Evolutionary conservation across 2,329 filamentous ascomycete genomes (phyloP).

Genomic region (Colletotrichum costaricense): DNA sequence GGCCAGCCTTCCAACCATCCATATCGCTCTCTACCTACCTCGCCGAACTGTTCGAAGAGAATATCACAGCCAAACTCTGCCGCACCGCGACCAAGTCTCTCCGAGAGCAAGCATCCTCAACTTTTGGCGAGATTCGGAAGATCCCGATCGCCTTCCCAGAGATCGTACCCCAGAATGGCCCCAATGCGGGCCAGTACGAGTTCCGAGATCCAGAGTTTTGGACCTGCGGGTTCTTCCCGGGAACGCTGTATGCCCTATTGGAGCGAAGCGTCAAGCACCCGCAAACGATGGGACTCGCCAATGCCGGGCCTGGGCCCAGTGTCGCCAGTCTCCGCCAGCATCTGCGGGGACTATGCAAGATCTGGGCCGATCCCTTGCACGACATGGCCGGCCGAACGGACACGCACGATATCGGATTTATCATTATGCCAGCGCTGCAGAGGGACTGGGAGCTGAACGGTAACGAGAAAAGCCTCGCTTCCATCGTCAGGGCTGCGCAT

Average conservation of each 20-base stretch:
- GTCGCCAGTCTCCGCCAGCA: slow-evolving; percentile 11
- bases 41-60: slow-evolving; percentile 35
- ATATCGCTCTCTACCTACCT: neutral
- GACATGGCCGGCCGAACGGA: slow-evolving; percentile 53
- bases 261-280: slow-evolving; percentile 48
- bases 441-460: slow-evolving; percentile 58
- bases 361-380: slow-evolving; percentile 51
- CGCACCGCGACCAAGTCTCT: slow-evolving; percentile 35
- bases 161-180: slow-evolving; percentile 35
- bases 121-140: slow-evolving; percentile 1
- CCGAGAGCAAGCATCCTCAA: neutral
- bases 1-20: neutral
- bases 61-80: slow-evolving; percentile 37
- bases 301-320: slow-evolving; percentile 35
- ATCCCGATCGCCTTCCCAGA: slow-evolving; percentile 37
- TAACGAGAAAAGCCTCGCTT: slow-evolving; percentile 52
- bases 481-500: slow-evolving; percentile 55
- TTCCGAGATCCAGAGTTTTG: slow-evolving; percentile 40
- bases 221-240: slow-evolving; percentile 54
- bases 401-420: slow-evolving; percentile 66
- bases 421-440: slow-evolving; percentile 57
- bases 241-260: slow-evolving; percentile 46
- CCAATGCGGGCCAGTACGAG: slow-evolving; percentile 33
- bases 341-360: slow-evolving; percentile 39
- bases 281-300: slow-evolving; percentile 24